A percentile compares a stretch with the other conserved stretches of the same genome.
phyloP scores from a whole-genome alignment of 1,284 basidiomycete species.

The Lentinula novae-zelandiae region DNA sequence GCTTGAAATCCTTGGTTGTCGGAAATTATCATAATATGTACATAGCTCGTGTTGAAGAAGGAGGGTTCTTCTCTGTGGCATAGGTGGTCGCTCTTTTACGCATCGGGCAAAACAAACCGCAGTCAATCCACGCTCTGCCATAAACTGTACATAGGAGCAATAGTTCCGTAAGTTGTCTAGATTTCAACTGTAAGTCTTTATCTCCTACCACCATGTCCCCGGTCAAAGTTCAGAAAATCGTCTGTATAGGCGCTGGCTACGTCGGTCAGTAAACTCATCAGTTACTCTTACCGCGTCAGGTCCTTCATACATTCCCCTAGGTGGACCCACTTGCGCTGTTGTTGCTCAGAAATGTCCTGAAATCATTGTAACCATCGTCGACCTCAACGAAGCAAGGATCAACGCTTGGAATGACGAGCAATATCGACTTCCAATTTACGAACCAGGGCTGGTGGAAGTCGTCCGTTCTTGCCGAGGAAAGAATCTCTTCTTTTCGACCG shows the following conservation, averaged over 20 bases:
- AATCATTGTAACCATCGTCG: constrained; percentile 95
- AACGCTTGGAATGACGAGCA: constrained; percentile 91
- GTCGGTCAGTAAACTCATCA: constrained; percentile 66
- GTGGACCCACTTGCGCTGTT: constrained; percentile 92
- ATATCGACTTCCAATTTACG: constrained; percentile 87
- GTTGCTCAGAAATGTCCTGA: constrained; percentile 94
- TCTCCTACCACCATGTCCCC: constrained; percentile 41
- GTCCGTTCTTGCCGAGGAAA: constrained; percentile 85
- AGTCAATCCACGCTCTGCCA: neutral
- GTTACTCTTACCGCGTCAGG: neutral
- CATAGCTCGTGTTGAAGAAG: no score
- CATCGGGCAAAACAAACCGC: neutral
- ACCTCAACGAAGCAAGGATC: constrained; percentile 92
- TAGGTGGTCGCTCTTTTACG: no score
- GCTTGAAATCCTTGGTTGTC: no score
- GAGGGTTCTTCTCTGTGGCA: no score
- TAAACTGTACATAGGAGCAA: neutral
- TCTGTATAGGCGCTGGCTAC: constrained; percentile 96
- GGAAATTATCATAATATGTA: no score
- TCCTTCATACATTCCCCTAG: constrained; percentile 32
- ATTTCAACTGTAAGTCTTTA: neutral
- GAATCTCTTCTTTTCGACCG: constrained; percentile 97
- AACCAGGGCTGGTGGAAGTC: constrained; percentile 95
- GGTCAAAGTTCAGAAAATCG: constrained; percentile 79
- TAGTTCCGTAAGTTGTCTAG: neutral